phyloP scores from a whole-genome alignment of 306 rosid genomes.

The Cucurbita argyrosperma region DNA sequence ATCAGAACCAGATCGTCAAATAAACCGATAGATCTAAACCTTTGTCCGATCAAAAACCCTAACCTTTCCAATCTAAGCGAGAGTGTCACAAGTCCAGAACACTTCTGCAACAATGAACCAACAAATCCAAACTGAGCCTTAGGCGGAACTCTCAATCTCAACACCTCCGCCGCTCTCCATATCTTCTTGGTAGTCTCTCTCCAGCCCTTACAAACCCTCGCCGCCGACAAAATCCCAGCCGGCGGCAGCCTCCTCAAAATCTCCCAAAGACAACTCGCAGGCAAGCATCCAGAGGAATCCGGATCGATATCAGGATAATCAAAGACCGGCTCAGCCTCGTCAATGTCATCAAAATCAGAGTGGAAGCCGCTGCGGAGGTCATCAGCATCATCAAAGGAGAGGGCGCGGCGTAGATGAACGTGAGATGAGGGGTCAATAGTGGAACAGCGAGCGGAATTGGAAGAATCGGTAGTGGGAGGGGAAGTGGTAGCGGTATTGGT shows the following conservation, averaged over 20 bases:
- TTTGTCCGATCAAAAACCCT: constrained; percentile 12
- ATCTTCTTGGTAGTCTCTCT: constrained; percentile 50
- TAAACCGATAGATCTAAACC: constrained; percentile 26
- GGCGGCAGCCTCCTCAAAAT: constrained; percentile 71
- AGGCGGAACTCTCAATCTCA: constrained; percentile 59
- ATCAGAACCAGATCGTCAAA: neutral
- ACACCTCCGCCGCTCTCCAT: constrained; percentile 79
- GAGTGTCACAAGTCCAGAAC: constrained; percentile 62
- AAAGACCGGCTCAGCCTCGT: constrained; percentile 7
- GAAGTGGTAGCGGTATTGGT: constrained; percentile 20
- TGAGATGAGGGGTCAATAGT: constrained; percentile 17
- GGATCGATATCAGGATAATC: constrained; percentile 15
- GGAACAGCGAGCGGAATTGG: constrained; percentile 1
- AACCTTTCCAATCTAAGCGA: constrained; percentile 85
- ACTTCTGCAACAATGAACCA: constrained; percentile 71
- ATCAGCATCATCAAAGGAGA: constrained; percentile 60
- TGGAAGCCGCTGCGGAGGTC: constrained; percentile 17
- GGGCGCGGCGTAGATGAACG: constrained; percentile 55
- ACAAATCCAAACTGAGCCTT: constrained; percentile 62
- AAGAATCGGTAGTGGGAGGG: neutral
- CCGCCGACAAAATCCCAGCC: constrained; percentile 54
- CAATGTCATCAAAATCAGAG: constrained; percentile 10
- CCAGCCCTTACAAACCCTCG: constrained; percentile 77
- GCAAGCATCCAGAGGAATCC: constrained; percentile 38
- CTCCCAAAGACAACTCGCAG: constrained; percentile 56